Base-by-base conservation (phyloP, 805 yeast genomes). In the Candida taoyuanica region DNA sequence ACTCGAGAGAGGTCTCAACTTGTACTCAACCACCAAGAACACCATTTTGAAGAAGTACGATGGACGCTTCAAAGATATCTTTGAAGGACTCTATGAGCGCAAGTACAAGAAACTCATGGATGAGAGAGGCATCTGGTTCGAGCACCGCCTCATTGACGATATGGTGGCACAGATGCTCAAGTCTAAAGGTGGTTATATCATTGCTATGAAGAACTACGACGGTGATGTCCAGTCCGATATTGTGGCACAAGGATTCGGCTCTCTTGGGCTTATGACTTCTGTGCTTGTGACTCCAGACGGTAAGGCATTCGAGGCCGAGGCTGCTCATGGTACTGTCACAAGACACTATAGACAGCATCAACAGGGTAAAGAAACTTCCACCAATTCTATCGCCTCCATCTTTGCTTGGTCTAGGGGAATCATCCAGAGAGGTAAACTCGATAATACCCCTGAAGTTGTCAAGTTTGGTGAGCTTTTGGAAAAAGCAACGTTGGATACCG, bases 131-230 rank as follows among this genome's bases (percentile, higher is more conserved):
- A 84, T 89, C 62, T 88, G 95, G 95, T 89, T 85, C 65, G 97
- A 91, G 68, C 98, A 91, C 69, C 79, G 98, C 55, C 72, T 91
- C 52, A 91, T 91, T 52, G 98, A 91, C 65, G 98, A 91, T 62
- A 91, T 91, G 98, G 98, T 91, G 35, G 98, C 98, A 17, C 97
- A 91, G 71, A 89, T 91, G 97, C 70, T 91, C 62, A 91, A 91
- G 71, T 86, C 96, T 32, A 79, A 76, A 59, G 98, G 98, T 56
- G 97, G 98, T 5, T 91, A 72, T 63, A 83, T 91, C 55, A 85
- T 91, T 65, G 98, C 98, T 33, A 77, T 91, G 83, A 91, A 91
- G 73, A 91, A 91, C 71, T 91, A 91, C 67, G 98, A 91, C 63
- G 98, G 98, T 64, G 98, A 91, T 62, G 98, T 91, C 40, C 89